Conservation (phyloP, 495 filamentous ascomycete species). For the Aspergillus heteromorphus region DNA sequence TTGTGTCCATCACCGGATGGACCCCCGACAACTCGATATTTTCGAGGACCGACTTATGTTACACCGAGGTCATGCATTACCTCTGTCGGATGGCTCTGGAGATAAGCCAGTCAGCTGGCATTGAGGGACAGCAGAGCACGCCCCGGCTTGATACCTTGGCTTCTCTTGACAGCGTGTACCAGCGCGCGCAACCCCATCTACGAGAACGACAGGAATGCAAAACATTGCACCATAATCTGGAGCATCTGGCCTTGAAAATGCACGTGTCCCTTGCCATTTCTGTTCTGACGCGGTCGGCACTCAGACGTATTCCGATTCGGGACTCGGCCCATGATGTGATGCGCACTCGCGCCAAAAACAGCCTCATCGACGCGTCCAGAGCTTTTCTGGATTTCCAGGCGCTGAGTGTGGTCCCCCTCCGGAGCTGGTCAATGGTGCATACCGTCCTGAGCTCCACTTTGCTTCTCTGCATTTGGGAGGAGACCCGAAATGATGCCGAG, state of each 20-base stretch:
- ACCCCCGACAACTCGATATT: conserved; percentile 4
- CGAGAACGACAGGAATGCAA: conserved; percentile 18
- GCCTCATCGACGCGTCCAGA: conserved; percentile 27
- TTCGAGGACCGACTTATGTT: conserved; percentile 18
- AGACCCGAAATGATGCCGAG: conserved; percentile 30
- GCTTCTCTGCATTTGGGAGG: conserved; percentile 36
- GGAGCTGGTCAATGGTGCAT: conserved; percentile 38
- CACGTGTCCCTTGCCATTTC: conserved; percentile 30
- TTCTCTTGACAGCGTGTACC: conserved; percentile 19
- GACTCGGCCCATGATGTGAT: conserved; percentile 13
- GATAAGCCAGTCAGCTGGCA: conserved; percentile 15
- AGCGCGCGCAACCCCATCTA: conserved; percentile 19
- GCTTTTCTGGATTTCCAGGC: conserved; percentile 33
- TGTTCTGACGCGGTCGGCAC: conserved; percentile 30
- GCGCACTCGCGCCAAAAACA: conserved; percentile 21
- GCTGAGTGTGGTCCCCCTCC: conserved; percentile 27
- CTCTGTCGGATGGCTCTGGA: conserved; percentile 24
- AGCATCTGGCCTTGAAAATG: conserved; percentile 33
- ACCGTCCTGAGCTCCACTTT: conserved; percentile 33
- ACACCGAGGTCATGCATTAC: conserved; percentile 26
- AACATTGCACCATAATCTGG: conserved; percentile 29
- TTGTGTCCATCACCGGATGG: conserved; percentile 26
- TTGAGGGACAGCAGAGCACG: conserved; percentile 3
- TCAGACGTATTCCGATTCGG: conserved; percentile 15
- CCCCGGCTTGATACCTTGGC: conserved; percentile 19